These are phyloP conservation scores for Brassica rapa DNA, from an alignment of 345 rosid species.

Conservation along the genomic window DNA sequence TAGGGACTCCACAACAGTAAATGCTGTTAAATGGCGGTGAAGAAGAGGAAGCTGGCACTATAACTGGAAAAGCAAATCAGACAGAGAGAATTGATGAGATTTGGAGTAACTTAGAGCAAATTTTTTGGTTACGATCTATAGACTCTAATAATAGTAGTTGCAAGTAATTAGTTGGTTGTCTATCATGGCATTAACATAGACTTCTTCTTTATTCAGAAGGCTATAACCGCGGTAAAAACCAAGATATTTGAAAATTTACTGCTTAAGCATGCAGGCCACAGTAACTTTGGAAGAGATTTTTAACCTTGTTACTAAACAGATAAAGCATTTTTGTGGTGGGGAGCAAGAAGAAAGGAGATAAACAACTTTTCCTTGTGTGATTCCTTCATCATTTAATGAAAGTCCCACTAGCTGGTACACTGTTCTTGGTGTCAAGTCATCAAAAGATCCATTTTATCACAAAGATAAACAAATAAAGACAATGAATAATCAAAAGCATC, in stretches of 20 bases:
- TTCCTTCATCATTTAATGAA: conserved; percentile 39
- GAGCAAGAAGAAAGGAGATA: conserved; percentile 38
- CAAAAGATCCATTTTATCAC: conserved; percentile 26
- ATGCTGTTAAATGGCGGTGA: conserved; percentile 46
- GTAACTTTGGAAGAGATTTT: background rate
- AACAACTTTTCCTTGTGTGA: conserved; percentile 36
- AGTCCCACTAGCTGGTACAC: conserved; percentile 36
- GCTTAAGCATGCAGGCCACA: background rate
- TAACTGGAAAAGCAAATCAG: conserved; percentile 35
- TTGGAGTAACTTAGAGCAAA: background rate
- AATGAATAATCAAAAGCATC: conserved; percentile 31
- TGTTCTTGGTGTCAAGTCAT: conserved; percentile 30
- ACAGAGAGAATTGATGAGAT: conserved; percentile 25
- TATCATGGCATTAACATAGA: no score
- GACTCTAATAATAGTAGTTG: no score
- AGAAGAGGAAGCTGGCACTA: conserved; percentile 40
- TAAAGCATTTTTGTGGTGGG: conserved; percentile 25
- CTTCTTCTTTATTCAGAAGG: background rate
- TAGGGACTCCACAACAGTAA: conserved; percentile 34
- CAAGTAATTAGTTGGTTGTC: no score
- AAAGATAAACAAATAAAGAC: conserved; percentile 13
- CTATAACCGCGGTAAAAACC: background rate
- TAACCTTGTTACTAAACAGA: conserved; percentile 9
- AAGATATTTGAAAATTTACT: background rate
- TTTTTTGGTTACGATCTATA: no score